Evolutionary conservation across 805 yeast species (phyloP), one percentile per base, ranked within the genome.

Genomic region (Yarrowia yakushimensis): DNA sequence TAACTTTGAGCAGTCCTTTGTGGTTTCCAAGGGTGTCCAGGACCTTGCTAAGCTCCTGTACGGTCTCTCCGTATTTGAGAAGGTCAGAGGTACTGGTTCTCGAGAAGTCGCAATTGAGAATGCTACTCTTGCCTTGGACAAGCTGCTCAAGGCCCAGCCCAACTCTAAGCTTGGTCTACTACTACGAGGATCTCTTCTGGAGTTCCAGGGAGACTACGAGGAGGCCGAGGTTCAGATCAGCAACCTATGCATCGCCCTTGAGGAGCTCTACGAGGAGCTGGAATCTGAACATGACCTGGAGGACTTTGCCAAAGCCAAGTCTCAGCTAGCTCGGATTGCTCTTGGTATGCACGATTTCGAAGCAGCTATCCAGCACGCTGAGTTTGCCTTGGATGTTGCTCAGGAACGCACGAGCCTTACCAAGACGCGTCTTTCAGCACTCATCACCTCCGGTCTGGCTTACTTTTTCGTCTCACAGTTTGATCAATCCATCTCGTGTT

Each of bases 1-100:
- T 13, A 72, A 88, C 55, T 85, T 85, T 68, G 86, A 88, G 1
- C 97, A 94, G 73, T 88, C 97, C 0, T 88, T 81, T 67, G 80
- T 85, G 12, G 75, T 93, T 54, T 84, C 97, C 1, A 86, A 86
- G 69, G 96, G 96, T 1, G 77, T 80, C 43, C 82, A 86, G 43
- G 83, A 87, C 23, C 73, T 84, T 39, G 85, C 94, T 0, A 90
- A 88, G 71, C 70, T 90, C 48, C 77, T 90, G 27, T 89, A 87
- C 72, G 96, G 93, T 0, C 82, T 50, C 77, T 87, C 61, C 72
- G 85, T 45, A 70, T 77, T 68, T 78, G 79, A 65, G 72, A 82
- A 54, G 76, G 80, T 55, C 28, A 52, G 43, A 7, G 33, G 59
- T 1, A 36, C 59, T 8, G 43, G 59, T 7, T 52, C 59, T 34